These are phyloP conservation scores for Colletotrichum orchidophilum DNA, from an alignment of 2,329 filamentous ascomycete species.

Conservation along the genomic window DNA sequence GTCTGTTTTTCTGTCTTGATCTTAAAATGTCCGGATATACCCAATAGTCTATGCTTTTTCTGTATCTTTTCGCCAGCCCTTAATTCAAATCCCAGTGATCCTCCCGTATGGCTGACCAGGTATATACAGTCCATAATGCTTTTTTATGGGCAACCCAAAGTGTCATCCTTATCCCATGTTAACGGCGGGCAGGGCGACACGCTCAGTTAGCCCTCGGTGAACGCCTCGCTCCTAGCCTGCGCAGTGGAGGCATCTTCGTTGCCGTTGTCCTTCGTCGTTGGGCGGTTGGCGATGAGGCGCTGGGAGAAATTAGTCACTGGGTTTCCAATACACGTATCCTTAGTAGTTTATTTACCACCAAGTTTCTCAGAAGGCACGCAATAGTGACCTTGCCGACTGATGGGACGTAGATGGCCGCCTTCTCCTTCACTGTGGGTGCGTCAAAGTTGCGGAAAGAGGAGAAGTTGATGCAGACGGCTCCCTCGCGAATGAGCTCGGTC, in stretches of 20 bases:
- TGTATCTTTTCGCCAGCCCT: conserved; percentile 9
- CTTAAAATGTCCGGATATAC: conserved; percentile 17
- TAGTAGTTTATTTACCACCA: conserved; percentile 72
- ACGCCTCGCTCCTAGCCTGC: conserved; percentile 53
- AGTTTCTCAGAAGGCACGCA: conserved; percentile 86
- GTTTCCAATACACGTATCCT: not conserved
- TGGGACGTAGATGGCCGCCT: conserved; percentile 95
- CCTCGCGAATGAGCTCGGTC: conserved; percentile 82
- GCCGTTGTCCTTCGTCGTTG: conserved; percentile 48
- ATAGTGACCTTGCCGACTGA: conserved; percentile 99
- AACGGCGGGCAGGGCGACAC: not conserved
- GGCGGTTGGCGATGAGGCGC: conserved; percentile 63
- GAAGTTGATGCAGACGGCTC: conserved; percentile 99
- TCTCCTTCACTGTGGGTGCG: conserved; percentile 86
- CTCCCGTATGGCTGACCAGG: conserved; percentile 13
- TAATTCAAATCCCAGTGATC: conserved; percentile 15
- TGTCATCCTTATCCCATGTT: not conserved
- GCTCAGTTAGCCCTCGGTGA: conserved; percentile 47
- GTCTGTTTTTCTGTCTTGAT: conserved; percentile 13
- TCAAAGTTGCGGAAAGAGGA: conserved; percentile 95
- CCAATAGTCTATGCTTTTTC: conserved; percentile 24
- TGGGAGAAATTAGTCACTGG: conserved; percentile 36
- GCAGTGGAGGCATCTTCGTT: conserved; percentile 36
- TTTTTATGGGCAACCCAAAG: conserved; percentile 4
- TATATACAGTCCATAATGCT: conserved; percentile 12